Evolutionary conservation across 306 rosid genomes (phyloP), one percentile per base, ranked within the genome.

Genomic region (Erythrophleum fordii): DNA sequence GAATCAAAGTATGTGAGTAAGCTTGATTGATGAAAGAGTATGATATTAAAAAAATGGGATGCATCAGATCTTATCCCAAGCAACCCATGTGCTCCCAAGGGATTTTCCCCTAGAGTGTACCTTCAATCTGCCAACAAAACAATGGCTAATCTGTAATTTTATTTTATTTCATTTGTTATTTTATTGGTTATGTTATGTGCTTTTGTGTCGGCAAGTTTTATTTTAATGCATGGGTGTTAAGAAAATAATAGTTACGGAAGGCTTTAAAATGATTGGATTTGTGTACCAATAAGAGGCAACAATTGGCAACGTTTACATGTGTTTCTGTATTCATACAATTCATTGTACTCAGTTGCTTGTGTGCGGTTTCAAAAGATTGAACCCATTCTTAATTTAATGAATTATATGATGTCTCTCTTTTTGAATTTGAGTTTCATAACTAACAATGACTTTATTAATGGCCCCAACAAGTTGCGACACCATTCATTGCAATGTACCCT

Each of bases 131-230:
- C 25, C 64, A 29, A 49, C 77, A 82, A 73, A 16, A 73, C 14
- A 31, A 44, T 23, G 72, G 17, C 41, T 17, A 5, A 0, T 51
- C 23, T 17, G 34, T 31, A 31, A 31, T 1, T 31, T 39, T 39
- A 4, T n/a, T 7, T 53, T n/a, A 72, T 49, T 46, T 18, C 42
- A 52, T 35, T 35, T 51, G 35, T 11, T 10, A 48, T 44, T 69
- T n/a, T n/a, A n/a, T n/a, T n/a, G n/a, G n/a, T n/a, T n/a, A n/a
- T n/a, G n/a, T n/a, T n/a, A n/a, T n/a, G n/a, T 48, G 73, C 8
- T 83, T 68, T 17, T 82, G 66, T 73, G 85, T 82, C 92, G 82
- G 88, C 88, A 83, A 85, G 82, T 64, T 8, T 25, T n/a, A n/a
- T n/a, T n/a, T n/a, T n/a, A n/a, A n/a, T n/a, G n/a, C n/a, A n/a